A percentile compares a stretch with the other conserved stretches of the same genome.
These are phyloP conservation scores for Stephanodiscus triporus DNA, from an alignment of 108 stramenopile genomes.

Conservation along the genomic window DNA sequence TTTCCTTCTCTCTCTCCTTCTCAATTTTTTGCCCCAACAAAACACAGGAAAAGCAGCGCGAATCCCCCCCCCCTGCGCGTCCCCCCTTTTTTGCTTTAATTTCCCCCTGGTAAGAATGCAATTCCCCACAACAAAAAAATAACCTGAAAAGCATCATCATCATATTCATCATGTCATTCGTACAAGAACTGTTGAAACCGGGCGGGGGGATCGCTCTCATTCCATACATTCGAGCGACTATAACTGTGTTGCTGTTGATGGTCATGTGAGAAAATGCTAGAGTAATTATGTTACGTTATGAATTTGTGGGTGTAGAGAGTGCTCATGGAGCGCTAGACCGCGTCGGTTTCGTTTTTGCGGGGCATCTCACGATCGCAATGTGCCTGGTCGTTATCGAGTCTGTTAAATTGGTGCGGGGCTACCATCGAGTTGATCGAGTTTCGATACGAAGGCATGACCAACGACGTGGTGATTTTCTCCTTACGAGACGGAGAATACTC, in stretches of 20 bases:
- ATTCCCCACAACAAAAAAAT: too few relatives aligned
- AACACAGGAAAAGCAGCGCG: too few relatives aligned
- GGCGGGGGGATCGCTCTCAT: conserved; percentile 87
- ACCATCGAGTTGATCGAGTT: neutral
- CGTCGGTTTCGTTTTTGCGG: neutral
- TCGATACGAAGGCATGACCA: neutral
- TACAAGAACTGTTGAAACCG: conserved; percentile 75
- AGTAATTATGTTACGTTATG: neutral
- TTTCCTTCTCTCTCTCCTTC: too few relatives aligned
- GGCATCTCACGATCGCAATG: neutral
- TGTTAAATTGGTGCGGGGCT: neutral
- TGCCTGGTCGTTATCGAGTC: neutral
- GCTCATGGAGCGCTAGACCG: too few relatives aligned
- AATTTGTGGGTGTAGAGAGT: too few relatives aligned
- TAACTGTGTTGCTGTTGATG: conserved; percentile 65
- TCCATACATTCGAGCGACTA: conserved; percentile 81
- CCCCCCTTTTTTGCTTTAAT: too few relatives aligned
- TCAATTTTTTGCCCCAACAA: too few relatives aligned
- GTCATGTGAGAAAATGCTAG: conserved; percentile 40
- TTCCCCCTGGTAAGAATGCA: too few relatives aligned
- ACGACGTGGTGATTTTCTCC: too few relatives aligned
- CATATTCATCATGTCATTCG: conserved; percentile 59
- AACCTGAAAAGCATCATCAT: conserved; percentile 14
- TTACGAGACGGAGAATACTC: too few relatives aligned
- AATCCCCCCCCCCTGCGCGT: too few relatives aligned